Base-by-base conservation (phyloP, 2,329 filamentous ascomycete species). In the Trichophyton simii region DNA sequence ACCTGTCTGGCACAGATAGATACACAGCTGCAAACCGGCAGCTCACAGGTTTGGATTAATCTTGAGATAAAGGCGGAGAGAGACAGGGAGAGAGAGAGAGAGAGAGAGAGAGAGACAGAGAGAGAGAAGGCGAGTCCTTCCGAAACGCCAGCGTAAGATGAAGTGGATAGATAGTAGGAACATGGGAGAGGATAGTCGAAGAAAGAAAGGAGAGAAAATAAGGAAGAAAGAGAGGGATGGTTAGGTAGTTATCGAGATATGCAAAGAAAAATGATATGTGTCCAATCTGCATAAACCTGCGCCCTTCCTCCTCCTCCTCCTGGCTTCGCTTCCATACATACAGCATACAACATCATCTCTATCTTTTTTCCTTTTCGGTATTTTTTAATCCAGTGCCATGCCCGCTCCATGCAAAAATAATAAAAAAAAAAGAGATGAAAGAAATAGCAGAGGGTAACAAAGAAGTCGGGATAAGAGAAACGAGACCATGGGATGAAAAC, bases 331-430 rank as follows among this genome's bases (percentile, higher is more conserved):
- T 13, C 34, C 34, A 36, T 36, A 36, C 34, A n/a, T 54, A 54
- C 50, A 54, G 50, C 50, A 54, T 54, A 54, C 50, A 54, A 22
- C 50, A 20, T 54, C 28, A 13, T 31, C 50, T 54, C 50, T 54
- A 28, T 54, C 34, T 31, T 54, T 54, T 54, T 54, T 31, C 28
- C 11, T 54, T 54, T n/a, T 54, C 50, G 50, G 22, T 31, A 38
- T 3, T 38, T 38, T 38, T 54, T 54, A 25, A 54, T 54, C 50
- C 50, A 54, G 50, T 54, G 25, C 50, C 50, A 54, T 54, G 50
- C 50, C 50, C 50, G 50, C 50, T 54, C 25, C 50, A 54, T 54
- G 50, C 50, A 54, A 54, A 54, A 28, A 52, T 18, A 28, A 52
- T 18, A 52, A 11, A 52, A n/a, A 52, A 52, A 28, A 28, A 54